Evolutionary conservation across 352 stramenopile species (phyloP), one percentile per base, ranked within the genome.

Genomic region (Lagenidium giganteum): DNA sequence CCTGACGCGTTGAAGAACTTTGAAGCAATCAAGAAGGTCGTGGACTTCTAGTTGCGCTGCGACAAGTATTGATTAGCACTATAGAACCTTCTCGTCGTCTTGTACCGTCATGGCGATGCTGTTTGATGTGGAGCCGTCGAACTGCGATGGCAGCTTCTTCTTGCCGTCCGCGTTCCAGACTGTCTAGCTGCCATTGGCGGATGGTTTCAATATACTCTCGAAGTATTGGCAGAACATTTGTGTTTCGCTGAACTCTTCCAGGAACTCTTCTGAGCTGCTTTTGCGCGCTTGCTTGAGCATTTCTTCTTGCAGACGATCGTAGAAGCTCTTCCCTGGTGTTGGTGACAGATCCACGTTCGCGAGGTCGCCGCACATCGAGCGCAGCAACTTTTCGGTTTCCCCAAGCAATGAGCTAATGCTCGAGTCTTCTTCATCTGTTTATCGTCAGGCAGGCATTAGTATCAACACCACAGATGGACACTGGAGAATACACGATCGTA

Each of bases 1-100:
- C 91, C 91, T 1, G 79, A 96, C 32, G 71, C 89, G 23, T 55
- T 94, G 18, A 96, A 95, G 60, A 96, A 96, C 65, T 86, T 96
- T 42, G 87, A 97, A 54, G 85, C 86, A 7, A 97, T 98, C 60
- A 87, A 86, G 46, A 83, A 76, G 45, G 79, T 85, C 16, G 68
- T 96, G 27, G 68, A 95, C 39, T 95, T 84, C 45, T 94, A 70
- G 58, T 17, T 37, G 31, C 6, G 12, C n/a, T n/a, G n/a, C n/a
- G n/a, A n/a, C n/a, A n/a, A n/a, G n/a, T n/a, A n/a, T n/a, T n/a
- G n/a, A n/a, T n/a, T n/a, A n/a, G n/a, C n/a, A n/a, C n/a, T n/a
- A n/a, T n/a, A n/a, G n/a, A n/a, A n/a, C 17, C 13, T 27, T 36
- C 8, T n/a, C 31, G 17, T 33, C 21, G 21, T 46, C 14, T n/a